Evolutionary conservation across 192 early-diverging fungal genomes (phyloP).

Genomic region (Kappamyces sp.): DNA sequence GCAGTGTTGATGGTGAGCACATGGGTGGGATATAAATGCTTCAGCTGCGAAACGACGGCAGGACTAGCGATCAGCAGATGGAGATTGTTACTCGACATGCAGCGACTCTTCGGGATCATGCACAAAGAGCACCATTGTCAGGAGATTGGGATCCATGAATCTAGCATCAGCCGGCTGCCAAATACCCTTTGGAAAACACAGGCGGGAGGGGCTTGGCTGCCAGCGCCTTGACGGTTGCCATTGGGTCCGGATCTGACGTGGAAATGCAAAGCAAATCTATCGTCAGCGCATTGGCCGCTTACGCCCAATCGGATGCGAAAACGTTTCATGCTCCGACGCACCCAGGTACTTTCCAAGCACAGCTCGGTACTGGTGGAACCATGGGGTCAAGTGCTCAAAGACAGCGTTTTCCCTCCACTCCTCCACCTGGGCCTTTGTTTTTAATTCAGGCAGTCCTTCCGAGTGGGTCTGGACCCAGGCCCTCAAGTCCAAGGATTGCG

Average conservation of each 20-base stretch:
- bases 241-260: constrained; percentile 68
- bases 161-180: constrained; percentile 14
- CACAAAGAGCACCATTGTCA: constrained; percentile 79
- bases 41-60: constrained; percentile 55
- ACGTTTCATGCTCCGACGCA: constrained; percentile 84
- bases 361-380: constrained; percentile 76
- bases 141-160: constrained; percentile 70
- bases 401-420: constrained; percentile 42
- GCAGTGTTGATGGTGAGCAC: constrained; percentile 2
- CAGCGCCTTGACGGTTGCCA: constrained; percentile 58
- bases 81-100: constrained; percentile 16
- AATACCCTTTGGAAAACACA: constrained; percentile 47
- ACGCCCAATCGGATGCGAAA: constrained; percentile 91
- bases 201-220: constrained; percentile 31
- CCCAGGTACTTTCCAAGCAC: constrained; percentile 55
- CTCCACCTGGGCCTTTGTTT: constrained; percentile 41
- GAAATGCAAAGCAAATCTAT: constrained; percentile 52
- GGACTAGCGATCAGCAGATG: constrained; percentile 43
- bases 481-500: constrained; percentile 8
- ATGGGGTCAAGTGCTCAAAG: constrained; percentile 65
- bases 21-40: constrained; percentile 16
- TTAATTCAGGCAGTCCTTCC: constrained; percentile 30
- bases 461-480: constrained; percentile 14
- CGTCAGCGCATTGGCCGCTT: constrained; percentile 6
- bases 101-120: constrained; percentile 65